Evolutionary conservation across 305 asterid genomes (phyloP).

Genomic region (Vinca major): DNA sequence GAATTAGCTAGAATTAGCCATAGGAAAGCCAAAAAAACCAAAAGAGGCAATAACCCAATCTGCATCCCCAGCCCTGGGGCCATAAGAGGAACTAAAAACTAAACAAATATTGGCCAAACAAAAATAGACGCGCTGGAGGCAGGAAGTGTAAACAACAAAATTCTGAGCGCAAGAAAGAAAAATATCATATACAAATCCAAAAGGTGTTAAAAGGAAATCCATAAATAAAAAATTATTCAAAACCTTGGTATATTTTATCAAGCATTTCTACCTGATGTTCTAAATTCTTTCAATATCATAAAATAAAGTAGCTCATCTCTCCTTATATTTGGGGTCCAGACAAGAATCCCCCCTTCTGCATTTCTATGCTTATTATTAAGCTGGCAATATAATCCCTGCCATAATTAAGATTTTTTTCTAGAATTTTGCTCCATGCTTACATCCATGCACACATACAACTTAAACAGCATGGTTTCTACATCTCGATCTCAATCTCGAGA

Average conservation of each 20-base stretch:
- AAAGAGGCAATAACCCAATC: neutral
- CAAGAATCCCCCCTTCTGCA: too few relatives aligned
- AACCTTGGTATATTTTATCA: neutral
- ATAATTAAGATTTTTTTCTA: too few relatives aligned
- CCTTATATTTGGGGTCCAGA: too few relatives aligned
- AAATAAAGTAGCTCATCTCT: too few relatives aligned
- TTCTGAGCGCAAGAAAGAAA: too few relatives aligned
- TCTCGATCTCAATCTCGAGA: neutral
- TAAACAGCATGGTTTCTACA: neutral
- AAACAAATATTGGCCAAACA: neutral
- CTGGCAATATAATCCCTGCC: too few relatives aligned
- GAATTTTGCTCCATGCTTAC: neutral
- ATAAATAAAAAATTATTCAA: too few relatives aligned
- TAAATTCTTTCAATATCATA: neutral
- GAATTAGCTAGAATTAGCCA: conserved; percentile 8
- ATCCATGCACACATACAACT: neutral
- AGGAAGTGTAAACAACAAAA: neutral
- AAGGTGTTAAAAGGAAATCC: neutral
- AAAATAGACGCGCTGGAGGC: neutral
- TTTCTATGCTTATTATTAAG: too few relatives aligned
- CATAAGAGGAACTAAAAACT: neutral
- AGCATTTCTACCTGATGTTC: neutral
- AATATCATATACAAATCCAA: too few relatives aligned
- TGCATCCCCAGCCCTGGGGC: neutral
- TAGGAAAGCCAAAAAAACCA: neutral